A percentile compares a stretch with the other conserved stretches of the same genome.
These are phyloP conservation scores for Spencermartinsiella ligniputridi DNA, from an alignment of 1,139 yeast genomes.

Conservation along the genomic window DNA sequence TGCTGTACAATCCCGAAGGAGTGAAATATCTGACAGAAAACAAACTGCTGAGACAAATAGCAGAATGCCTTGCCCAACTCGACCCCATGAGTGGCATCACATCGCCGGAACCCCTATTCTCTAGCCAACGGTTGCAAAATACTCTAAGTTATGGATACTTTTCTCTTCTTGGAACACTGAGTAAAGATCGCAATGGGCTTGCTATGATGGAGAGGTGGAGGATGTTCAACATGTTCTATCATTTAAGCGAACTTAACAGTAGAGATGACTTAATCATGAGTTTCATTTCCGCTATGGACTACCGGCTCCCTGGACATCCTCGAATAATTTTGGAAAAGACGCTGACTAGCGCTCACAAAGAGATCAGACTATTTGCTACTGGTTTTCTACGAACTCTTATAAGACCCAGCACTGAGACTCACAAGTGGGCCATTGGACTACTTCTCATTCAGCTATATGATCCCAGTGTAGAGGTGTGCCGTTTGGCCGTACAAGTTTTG, in stretches of 20 bases:
- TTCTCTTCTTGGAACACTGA: conserved; percentile 67
- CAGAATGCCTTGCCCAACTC: conserved; percentile 82
- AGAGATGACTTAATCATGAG: conserved; percentile 57
- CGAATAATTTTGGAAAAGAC: conserved; percentile 63
- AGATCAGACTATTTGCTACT: conserved; percentile 55
- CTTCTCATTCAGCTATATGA: conserved; percentile 72
- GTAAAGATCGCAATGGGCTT: conserved; percentile 57
- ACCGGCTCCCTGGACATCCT: conserved; percentile 60
- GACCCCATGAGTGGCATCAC: conserved; percentile 75
- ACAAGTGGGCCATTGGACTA: conserved; percentile 43
- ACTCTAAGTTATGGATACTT: conserved; percentile 77
- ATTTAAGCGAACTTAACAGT: conserved; percentile 53
- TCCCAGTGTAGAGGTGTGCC: conserved; percentile 51
- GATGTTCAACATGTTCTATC: conserved; percentile 72
- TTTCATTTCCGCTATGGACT: conserved; percentile 59
- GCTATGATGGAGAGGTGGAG: conserved; percentile 75
- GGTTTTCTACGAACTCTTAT: conserved; percentile 46
- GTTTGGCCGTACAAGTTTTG: conserved; percentile 50
- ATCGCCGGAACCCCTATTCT: conserved; percentile 70
- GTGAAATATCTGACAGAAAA: conserved; percentile 62
- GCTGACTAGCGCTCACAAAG: conserved; percentile 50
- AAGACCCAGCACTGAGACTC: conserved; percentile 23
- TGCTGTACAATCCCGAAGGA: conserved; percentile 65
- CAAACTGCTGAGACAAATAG: conserved; percentile 78
- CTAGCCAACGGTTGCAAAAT: conserved; percentile 52